phyloP scores from a whole-genome alignment of 2,329 filamentous ascomycete species.

The Apiospora rasikravindrae region DNA sequence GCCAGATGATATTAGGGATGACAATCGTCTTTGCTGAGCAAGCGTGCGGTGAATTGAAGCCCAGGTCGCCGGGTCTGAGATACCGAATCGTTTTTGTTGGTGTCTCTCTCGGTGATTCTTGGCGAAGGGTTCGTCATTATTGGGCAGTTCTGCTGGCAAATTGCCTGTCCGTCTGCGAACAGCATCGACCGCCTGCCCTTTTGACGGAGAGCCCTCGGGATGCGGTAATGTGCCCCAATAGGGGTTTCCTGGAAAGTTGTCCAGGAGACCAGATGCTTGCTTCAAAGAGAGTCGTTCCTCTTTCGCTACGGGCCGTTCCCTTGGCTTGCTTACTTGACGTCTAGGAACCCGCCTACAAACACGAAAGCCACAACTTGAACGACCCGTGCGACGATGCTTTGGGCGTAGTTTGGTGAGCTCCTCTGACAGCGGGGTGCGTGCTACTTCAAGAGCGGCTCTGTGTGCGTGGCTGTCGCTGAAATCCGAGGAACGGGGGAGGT shows the following conservation, averaged over 20 bases:
- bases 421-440: conserved; percentile 38
- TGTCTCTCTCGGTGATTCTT: not conserved
- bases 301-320: not conserved
- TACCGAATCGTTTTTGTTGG: conserved; percentile 37
- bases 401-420: conserved; percentile 39
- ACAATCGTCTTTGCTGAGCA: conserved; percentile 50
- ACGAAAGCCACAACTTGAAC: conserved; percentile 39
- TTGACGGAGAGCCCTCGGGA: conserved; percentile 21
- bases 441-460: conserved; percentile 38
- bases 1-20: conserved; percentile 38
- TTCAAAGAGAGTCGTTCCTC: conserved; percentile 28
- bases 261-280: conserved; percentile 32
- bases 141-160: not conserved
- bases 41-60: conserved; percentile 52
- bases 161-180: not conserved
- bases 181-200: not conserved
- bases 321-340: conserved; percentile 21
- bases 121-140: not conserved
- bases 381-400: conserved; percentile 44
- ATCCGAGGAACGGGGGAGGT: conserved; percentile 32
- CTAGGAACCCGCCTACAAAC: conserved; percentile 40
- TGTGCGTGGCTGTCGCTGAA: conserved; percentile 32
- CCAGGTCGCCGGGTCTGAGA: conserved; percentile 46
- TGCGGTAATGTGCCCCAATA: conserved; percentile 36
- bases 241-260: conserved; percentile 29